phyloP scores from a whole-genome alignment of 495 filamentous ascomycete species.

The Hypoxylon fuscum region DNA sequence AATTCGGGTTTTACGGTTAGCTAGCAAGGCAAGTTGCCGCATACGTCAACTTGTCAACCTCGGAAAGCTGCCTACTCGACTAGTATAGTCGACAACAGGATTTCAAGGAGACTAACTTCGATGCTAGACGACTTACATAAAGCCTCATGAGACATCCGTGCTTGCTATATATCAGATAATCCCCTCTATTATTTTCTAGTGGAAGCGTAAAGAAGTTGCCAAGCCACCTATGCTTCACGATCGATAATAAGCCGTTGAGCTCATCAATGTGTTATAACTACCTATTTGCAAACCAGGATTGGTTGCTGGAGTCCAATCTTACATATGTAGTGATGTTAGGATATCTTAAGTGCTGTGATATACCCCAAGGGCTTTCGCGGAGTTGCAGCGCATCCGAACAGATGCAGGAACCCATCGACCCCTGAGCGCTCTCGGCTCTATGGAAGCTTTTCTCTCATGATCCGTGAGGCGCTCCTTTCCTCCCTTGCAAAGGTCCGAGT shows the following conservation, averaged over 20 bases:
- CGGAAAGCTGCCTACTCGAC: neutral
- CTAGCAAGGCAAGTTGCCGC: neutral
- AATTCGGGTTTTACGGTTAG: neutral
- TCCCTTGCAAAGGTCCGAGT: neutral
- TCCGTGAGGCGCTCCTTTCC: neutral
- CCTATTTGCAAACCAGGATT: neutral
- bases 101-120: neutral
- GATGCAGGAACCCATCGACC: constrained; percentile 20
- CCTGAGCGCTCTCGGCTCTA: constrained; percentile 5
- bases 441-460: constrained; percentile 1
- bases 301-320: constrained; percentile 19
- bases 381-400: constrained; percentile 19
- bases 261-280: neutral
- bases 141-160: neutral
- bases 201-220: too few species aligned
- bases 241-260: neutral
- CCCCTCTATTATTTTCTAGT: neutral
- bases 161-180: neutral
- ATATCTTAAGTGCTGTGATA: neutral
- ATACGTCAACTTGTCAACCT: constrained; percentile 2
- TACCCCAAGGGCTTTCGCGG: constrained; percentile 1
- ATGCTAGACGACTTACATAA: neutral
- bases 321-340: constrained; percentile 12
- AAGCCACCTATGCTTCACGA: too few species aligned
- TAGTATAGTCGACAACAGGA: neutral